phyloP scores from a whole-genome alignment of 164 flowering plant species.

The Chimonanthus salicifolius region DNA sequence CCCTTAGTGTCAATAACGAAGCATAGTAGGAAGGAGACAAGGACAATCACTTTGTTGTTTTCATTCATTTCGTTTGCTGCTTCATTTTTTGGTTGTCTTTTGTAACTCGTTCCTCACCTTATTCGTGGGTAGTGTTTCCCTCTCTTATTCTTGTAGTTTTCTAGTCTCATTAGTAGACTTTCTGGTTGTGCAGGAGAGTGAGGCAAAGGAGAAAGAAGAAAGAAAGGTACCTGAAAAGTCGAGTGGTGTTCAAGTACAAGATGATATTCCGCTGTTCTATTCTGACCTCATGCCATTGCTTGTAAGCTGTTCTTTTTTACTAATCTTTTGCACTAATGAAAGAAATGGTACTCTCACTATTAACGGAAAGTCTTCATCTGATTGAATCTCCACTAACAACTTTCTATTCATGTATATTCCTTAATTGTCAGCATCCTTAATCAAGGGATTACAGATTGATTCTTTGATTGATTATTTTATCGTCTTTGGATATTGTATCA shows the following conservation, averaged over 20 bases:
- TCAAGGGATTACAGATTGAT: too few species aligned
- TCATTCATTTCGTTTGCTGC: background rate
- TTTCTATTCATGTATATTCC: too few species aligned
- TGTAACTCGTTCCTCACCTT: too few species aligned
- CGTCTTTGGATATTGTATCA: too few species aligned
- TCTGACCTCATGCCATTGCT: slow-evolving; percentile 94
- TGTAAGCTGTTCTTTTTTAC: slow-evolving; percentile 39
- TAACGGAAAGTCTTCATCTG: too few species aligned
- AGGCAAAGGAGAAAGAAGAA: slow-evolving; percentile 82
- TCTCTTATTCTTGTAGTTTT: too few species aligned
- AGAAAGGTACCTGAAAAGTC: slow-evolving; percentile 16
- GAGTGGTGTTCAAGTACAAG: slow-evolving; percentile 27
- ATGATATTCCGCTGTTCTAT: slow-evolving; percentile 81
- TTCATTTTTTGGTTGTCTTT: too few species aligned
- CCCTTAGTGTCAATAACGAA: background rate
- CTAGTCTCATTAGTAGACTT: background rate
- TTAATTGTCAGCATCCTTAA: too few species aligned
- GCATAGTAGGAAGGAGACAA: background rate
- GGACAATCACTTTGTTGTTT: background rate
- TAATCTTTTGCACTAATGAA: background rate
- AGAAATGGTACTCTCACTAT: background rate
- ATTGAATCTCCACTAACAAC: background rate
- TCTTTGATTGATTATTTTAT: too few species aligned
- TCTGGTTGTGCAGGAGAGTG: slow-evolving; percentile 43
- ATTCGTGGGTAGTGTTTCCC: too few species aligned